These are phyloP conservation scores for Beta macrorhiza DNA, from an alignment of 179 eudicot genomes.

Conservation along the genomic window DNA sequence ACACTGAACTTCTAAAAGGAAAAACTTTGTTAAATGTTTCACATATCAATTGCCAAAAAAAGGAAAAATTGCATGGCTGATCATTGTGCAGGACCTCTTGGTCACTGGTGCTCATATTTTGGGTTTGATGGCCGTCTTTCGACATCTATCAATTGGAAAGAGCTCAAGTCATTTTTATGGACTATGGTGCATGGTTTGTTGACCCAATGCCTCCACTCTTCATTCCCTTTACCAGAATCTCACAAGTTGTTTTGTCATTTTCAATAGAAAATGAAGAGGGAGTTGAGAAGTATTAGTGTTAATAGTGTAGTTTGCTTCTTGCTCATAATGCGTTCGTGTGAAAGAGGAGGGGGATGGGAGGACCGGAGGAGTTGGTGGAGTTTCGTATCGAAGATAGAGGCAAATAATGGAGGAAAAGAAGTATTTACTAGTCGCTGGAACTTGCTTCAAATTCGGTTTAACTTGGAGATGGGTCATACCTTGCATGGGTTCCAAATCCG, in stretches of 20 bases:
- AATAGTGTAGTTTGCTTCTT: too few relatives aligned
- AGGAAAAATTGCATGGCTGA: background rate
- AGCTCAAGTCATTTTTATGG: background rate
- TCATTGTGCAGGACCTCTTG: background rate
- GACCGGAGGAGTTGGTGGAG: background rate
- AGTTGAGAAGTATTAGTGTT: background rate
- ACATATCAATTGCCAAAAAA: background rate
- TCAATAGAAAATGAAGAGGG: background rate
- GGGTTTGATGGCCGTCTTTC: background rate
- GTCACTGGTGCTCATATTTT: background rate
- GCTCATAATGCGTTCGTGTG: background rate
- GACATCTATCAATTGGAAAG: background rate
- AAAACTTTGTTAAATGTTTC: background rate
- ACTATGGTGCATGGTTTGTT: background rate
- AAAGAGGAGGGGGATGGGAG: background rate
- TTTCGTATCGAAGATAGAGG: background rate
- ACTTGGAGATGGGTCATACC: background rate
- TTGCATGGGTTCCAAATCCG: background rate
- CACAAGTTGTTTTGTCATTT: too few relatives aligned
- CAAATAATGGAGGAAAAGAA: background rate
- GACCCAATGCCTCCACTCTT: background rate
- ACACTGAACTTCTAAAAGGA: background rate
- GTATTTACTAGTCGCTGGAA: background rate
- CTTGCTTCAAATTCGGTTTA: background rate
- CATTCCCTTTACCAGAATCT: background rate